Evolutionary conservation across 306 rosid genomes (phyloP), one percentile per base, ranked within the genome.

Genomic region (Cucumis melo): DNA sequence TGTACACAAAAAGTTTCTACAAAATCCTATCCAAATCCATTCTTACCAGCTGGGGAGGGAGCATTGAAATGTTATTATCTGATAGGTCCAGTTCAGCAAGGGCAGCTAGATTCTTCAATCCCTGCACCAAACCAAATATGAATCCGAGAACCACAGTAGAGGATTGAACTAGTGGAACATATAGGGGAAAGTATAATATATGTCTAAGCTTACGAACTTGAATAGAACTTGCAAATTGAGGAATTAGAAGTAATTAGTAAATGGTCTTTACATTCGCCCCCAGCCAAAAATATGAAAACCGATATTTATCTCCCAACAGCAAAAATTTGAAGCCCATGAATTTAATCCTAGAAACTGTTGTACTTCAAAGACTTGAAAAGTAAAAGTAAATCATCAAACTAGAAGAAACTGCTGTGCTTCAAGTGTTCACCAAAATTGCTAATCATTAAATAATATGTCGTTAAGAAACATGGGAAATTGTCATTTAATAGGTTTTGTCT

Each of bases 21-120:
- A 20, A 67, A 67, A 42, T 20, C 5, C 36, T 20, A 67, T 67
- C 75, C 79, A 75, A 38, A 42, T 53, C 36, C 36, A 32, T 81
- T 80, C 93, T 90, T 66, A 93, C 97, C 97, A 91, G 85, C 83
- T 87, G 90, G 50, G 98, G 89, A 13, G 97, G 95, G 83, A 94
- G 93, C 70, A 78, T 66, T 20, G 94, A 88, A 74, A 94, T 89
- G 87, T 82, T 85, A 82, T 93, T 93, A 87, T 93, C 90, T 63
- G 97, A 91, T 62, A 93, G 84, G 81, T 83, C 94, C 70, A 91
- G 90, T 87, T 94, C 96, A 61, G 67, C 48, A 73, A 94, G 98
- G 80, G 93, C 85, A 76, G 87, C 77, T 54, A 84, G 86, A 85
- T 82, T 59, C 82, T 86, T 87, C 76, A 94, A 75, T 54, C 80